Conservation (phyloP, 139 green algal genomes). For the Asterochloris erici region DNA sequence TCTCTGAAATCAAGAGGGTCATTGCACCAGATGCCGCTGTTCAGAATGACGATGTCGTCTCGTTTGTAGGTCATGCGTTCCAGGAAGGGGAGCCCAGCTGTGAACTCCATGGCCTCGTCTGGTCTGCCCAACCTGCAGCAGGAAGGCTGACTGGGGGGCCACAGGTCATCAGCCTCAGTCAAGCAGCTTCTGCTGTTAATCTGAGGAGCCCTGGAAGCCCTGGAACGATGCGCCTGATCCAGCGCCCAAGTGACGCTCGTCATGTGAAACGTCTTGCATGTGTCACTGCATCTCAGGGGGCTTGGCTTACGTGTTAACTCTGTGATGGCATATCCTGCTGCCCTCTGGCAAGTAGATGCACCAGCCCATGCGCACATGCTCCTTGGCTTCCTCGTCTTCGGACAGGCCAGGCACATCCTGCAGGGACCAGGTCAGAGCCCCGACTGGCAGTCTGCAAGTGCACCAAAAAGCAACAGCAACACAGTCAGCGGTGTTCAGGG, state of each 20-base stretch:
- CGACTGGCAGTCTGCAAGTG: background rate
- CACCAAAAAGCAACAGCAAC: too few species aligned
- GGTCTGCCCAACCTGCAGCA: too few species aligned
- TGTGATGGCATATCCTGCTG: constrained; percentile 8
- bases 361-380: constrained; percentile 11
- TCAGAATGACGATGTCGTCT: constrained; percentile 14
- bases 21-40: constrained; percentile 22
- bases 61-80: constrained; percentile 12
- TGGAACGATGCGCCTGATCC: too few species aligned
- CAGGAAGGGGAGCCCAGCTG: constrained; percentile 8
- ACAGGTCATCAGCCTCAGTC: background rate
- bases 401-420: background rate
- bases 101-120: background rate
- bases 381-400: background rate
- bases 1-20: background rate
- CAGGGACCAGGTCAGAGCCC: background rate
- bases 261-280: background rate
- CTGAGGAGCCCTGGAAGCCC: background rate
- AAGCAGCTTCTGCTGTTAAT: too few species aligned
- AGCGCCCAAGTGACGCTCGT: too few species aligned
- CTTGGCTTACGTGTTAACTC: background rate
- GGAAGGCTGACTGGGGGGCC: too few species aligned
- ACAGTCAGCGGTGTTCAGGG: too few species aligned
- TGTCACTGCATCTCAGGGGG: background rate
- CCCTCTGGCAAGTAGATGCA: constrained; percentile 5